Base-by-base conservation (phyloP, 805 yeast species). In the Candida oleophila region DNA sequence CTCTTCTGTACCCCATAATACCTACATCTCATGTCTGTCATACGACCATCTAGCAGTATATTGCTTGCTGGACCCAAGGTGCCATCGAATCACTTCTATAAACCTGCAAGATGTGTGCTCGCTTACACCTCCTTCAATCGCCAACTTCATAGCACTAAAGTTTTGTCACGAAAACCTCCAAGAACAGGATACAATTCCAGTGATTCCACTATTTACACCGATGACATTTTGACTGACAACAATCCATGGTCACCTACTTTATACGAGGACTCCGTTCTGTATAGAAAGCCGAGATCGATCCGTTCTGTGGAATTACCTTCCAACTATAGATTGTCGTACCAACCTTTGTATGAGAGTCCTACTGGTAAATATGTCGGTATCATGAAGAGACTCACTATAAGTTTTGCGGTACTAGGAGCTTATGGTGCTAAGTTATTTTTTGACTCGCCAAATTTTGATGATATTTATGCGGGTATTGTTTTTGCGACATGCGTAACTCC, bases 341-440 rank as follows among this genome's bases (percentile, higher is more conserved):
- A 71, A 49, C 85, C 91, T 2, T 54, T 87, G 21, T 87, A 87
- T 55, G 78, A 73, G 42, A 81, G 86, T 0, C 89, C 90, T 0
- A 72, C 82, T 2, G 71, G 80, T 5, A 76, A 78, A 41, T 82
- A 83, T 47, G 81, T 85, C 2, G 79, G 87, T 2, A 72, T 83
- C 45, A 68, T 84, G 39, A 85, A 83, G 55, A 62, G 89, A 51
- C 69, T 84, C 46, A 71, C 87, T 2, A 55, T 85, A 8, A 85
- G 86, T 21, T 78, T 84, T 55, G 80, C 82, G 2, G 74, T 76
- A 0, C 59, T 82, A 22, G 89, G 89, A 0, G 58, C 78, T 3
- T 81, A 83, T 51, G 79, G 84, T 16, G 81, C 84, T n/a, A 81
- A 84, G 50, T 60, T 85, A 41, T 72, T 82, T 58, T 66, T 65